Conservation (phyloP, 164 flowering plant genomes). For the Kingdonia uniflora region DNA sequence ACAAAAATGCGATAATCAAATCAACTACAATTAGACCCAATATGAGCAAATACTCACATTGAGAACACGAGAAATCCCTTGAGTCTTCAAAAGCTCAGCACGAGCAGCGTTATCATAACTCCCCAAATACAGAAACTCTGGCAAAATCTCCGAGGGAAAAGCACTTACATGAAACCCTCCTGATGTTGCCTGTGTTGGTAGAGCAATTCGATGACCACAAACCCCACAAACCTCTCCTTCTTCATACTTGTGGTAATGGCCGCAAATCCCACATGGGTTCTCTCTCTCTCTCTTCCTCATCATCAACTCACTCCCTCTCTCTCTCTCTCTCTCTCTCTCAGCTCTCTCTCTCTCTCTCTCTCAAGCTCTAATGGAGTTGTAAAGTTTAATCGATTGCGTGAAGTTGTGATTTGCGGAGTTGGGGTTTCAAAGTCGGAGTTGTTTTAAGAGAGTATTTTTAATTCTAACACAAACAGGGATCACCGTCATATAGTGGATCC, state of each 20-base stretch:
- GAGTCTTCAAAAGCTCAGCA: slow-evolving; percentile 77
- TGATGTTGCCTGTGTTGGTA: slow-evolving; percentile 22
- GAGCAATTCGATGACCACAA: slow-evolving; percentile 81
- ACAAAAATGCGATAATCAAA: too few relatives aligned
- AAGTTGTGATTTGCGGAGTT: too few relatives aligned
- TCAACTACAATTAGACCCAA: too few relatives aligned
- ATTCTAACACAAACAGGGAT: too few relatives aligned
- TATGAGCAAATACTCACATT: slow-evolving; percentile 39
- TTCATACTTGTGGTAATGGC: slow-evolving; percentile 96
- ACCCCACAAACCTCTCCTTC: slow-evolving; percentile 88
- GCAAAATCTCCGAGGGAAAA: slow-evolving; percentile 80
- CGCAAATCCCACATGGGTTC: slow-evolving; percentile 90
- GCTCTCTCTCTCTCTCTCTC: too few relatives aligned
- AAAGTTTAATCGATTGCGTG: too few relatives aligned
- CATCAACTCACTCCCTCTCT: too few relatives aligned
- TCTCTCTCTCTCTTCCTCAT: slow-evolving; percentile 98
- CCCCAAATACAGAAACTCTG: slow-evolving; percentile 81
- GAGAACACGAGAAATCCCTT: slow-evolving; percentile 75
- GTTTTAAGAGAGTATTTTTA: too few relatives aligned
- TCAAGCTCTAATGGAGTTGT: too few relatives aligned
- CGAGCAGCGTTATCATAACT: slow-evolving; percentile 94
- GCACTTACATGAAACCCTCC: slow-evolving; percentile 50
- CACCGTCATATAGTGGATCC: too few relatives aligned
- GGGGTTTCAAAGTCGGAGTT: too few relatives aligned
- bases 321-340: too few relatives aligned